These are phyloP conservation scores for Candida germanica DNA, from an alignment of 805 yeast genomes.

Conservation along the genomic window DNA sequence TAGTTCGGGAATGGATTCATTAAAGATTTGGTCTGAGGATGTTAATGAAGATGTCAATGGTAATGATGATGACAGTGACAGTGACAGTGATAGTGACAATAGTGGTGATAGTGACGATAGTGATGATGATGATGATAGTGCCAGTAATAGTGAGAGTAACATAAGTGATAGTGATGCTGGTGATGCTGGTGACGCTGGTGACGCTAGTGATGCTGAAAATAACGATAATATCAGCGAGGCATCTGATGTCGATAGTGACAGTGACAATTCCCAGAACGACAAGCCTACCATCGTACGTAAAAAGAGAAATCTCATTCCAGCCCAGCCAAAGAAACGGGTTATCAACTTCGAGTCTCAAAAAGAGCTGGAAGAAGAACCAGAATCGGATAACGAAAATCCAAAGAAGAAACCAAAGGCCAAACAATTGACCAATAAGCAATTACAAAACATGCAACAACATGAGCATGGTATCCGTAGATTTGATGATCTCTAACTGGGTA, in stretches of 20 bases:
- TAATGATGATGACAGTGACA: slow-evolving; percentile 18
- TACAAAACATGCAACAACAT: slow-evolving; percentile 46
- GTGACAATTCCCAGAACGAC: not conserved
- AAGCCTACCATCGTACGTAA: slow-evolving; percentile 12
- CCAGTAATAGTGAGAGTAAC: slow-evolving; percentile 1
- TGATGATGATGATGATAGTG: slow-evolving; percentile 21
- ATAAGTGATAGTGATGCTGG: slow-evolving; percentile 11
- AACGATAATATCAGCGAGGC: slow-evolving; percentile 1
- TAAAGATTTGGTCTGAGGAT: slow-evolving; percentile 69
- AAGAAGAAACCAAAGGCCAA: slow-evolving; percentile 30
- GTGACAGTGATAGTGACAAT: slow-evolving; percentile 24
- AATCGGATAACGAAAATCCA: slow-evolving; percentile 17
- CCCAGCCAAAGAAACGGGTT: slow-evolving; percentile 4
- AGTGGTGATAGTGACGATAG: slow-evolving; percentile 24
- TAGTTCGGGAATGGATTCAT: slow-evolving; percentile 78
- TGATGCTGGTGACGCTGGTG: slow-evolving; percentile 9
- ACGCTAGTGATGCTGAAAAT: not conserved
- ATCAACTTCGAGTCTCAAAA: slow-evolving; percentile 1
- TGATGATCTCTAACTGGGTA: slow-evolving; percentile 58
- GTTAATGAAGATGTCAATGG: slow-evolving; percentile 13
- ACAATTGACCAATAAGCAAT: slow-evolving; percentile 41
- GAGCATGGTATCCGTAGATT: slow-evolving; percentile 66
- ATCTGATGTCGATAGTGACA: not conserved
- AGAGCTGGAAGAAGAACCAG: slow-evolving; percentile 7
- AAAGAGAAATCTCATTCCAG: slow-evolving; percentile 8